These are phyloP conservation scores for Scleroderma citrinum DNA, from an alignment of 768 basidiomycete genomes.

Conservation along the genomic window DNA sequence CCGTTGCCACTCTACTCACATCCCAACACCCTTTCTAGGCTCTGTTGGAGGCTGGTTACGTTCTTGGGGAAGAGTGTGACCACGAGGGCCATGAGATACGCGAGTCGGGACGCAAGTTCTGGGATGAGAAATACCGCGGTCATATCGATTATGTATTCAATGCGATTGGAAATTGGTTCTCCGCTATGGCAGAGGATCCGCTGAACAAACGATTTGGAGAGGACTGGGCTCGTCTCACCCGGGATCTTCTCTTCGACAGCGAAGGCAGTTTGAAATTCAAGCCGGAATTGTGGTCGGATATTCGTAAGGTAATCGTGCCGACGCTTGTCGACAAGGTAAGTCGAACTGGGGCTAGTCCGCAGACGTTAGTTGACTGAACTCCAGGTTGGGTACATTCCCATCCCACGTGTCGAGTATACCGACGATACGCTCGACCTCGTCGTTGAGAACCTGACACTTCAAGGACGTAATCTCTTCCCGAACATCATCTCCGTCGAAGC, in stretches of 20 bases:
- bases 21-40: slow-evolving; percentile 33
- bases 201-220: slow-evolving; percentile 76
- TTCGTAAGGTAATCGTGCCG: slow-evolving; percentile 78
- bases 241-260: slow-evolving; percentile 68
- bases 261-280: slow-evolving; percentile 89
- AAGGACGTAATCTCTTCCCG: slow-evolving; percentile 86
- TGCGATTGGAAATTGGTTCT: slow-evolving; percentile 71
- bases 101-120: slow-evolving; percentile 73
- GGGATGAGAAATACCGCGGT: slow-evolving; percentile 60
- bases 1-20: background rate
- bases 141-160: slow-evolving; percentile 82
- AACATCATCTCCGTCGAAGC: slow-evolving; percentile 69
- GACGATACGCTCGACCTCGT: slow-evolving; percentile 84
- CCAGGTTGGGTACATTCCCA: slow-evolving; percentile 75
- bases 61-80: slow-evolving; percentile 74
- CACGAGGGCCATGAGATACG: slow-evolving; percentile 55
- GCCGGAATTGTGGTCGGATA: slow-evolving; percentile 82
- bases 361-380: background rate
- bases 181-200: slow-evolving; percentile 79
- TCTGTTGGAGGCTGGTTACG: slow-evolving; percentile 77
- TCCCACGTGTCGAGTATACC: slow-evolving; percentile 91
- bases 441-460: slow-evolving; percentile 87
- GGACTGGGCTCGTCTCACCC: slow-evolving; percentile 76
- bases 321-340: slow-evolving; percentile 66
- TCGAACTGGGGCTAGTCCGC: slow-evolving; percentile 1